Percentiles rank a stretch among this genome's conserved stretches.
These are phyloP conservation scores for Pneumocystis sp. DNA, from an alignment of 1,139 yeast species.

Conservation along the genomic window DNA sequence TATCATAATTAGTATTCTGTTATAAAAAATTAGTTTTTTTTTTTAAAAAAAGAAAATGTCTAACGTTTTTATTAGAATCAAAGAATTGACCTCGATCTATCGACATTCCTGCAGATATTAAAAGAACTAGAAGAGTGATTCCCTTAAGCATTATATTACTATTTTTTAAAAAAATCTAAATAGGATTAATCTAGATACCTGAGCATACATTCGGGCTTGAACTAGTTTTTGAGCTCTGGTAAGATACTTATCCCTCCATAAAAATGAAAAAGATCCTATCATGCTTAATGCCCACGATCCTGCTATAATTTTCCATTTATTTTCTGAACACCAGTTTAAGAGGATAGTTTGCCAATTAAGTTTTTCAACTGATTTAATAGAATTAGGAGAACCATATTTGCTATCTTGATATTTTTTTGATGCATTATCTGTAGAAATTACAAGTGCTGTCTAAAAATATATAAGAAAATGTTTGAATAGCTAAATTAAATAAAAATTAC, in stretches of 20 bases:
- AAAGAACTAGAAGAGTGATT: conserved; percentile 29
- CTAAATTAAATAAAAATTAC: neutral
- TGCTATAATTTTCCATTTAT: conserved; percentile 64
- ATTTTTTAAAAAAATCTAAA: neutral
- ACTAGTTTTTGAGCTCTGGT: conserved; percentile 73
- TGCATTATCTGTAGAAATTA: neutral
- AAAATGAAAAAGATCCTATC: conserved; percentile 67
- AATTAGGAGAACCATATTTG: neutral
- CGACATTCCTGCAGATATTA: conserved; percentile 44
- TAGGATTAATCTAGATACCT: conserved; percentile 28
- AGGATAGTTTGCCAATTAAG: neutral
- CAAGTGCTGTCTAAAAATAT: neutral
- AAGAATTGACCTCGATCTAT: neutral
- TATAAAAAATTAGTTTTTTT: neutral
- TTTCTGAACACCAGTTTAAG: conserved; percentile 20
- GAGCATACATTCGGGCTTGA: conserved; percentile 91
- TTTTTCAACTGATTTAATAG: neutral
- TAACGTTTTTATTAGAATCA: neutral
- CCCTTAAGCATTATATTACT: conserved; percentile 3
- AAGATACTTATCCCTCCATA: conserved; percentile 64
- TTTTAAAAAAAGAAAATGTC: neutral
- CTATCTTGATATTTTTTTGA: neutral
- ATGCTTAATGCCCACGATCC: conserved; percentile 77
- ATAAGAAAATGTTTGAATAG: neutral
- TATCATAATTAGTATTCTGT: neutral